Conservation (phyloP, 1,284 basidiomycete genomes). For the Serendipita sp. region DNA sequence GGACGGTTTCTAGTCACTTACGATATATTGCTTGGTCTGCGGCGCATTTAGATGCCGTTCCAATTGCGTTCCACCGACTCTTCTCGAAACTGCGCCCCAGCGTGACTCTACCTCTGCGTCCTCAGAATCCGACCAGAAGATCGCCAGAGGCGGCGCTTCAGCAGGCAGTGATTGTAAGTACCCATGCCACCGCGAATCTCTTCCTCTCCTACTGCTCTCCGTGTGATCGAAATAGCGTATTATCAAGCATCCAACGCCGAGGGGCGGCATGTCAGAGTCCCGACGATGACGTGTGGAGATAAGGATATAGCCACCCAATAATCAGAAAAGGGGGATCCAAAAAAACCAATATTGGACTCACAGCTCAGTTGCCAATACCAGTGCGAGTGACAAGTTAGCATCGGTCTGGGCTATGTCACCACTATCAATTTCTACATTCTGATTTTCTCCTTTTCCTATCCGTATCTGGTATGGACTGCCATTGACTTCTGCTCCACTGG, state of each 20-base stretch:
- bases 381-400: not conserved
- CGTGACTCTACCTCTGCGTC: slow-evolving; percentile 13
- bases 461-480: too few relatives aligned
- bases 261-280: not conserved
- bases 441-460: too few relatives aligned
- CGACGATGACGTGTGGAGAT: not conserved
- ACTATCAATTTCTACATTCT: not conserved
- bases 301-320: not conserved
- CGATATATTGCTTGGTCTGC: slow-evolving; percentile 1
- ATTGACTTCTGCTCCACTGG: too few relatives aligned
- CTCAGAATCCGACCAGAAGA: slow-evolving; percentile 40
- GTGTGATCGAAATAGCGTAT: not conserved
- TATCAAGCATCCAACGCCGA: too few relatives aligned
- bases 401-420: not conserved
- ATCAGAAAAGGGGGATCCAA: not conserved
- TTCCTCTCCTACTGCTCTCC: slow-evolving; percentile 21
- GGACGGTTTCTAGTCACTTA: slow-evolving; percentile 3
- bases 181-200: slow-evolving; percentile 46
- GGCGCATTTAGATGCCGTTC: slow-evolving; percentile 19
- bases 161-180: slow-evolving; percentile 54
- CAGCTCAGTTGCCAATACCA: not conserved
- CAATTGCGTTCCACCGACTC: slow-evolving; percentile 27
- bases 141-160: slow-evolving; percentile 38
- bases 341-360: not conserved
- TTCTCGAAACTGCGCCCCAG: slow-evolving; percentile 11